These are phyloP conservation scores for Mucor irregularis DNA, from an alignment of 371 early-diverging fungal genomes.

Conservation along the genomic window DNA sequence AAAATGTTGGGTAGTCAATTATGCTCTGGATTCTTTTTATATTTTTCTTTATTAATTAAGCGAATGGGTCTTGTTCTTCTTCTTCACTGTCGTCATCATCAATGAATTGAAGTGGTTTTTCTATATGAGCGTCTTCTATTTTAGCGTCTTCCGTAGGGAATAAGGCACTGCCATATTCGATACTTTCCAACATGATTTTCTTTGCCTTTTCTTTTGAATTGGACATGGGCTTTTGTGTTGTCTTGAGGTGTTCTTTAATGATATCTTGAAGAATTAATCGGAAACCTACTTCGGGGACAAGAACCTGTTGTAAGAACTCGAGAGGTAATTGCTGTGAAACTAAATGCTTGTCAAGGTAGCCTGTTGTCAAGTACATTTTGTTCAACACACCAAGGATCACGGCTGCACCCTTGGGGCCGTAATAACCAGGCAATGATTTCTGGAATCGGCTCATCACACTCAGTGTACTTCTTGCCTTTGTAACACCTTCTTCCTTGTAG, in stretches of 20 bases:
- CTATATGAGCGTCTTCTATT: not conserved
- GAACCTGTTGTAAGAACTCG: slow-evolving; percentile 59
- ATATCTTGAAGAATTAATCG: slow-evolving; percentile 51
- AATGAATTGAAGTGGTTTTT: not conserved
- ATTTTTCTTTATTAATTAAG: too few species aligned
- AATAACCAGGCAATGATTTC: slow-evolving; percentile 56
- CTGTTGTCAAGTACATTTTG: slow-evolving; percentile 29
- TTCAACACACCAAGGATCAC: slow-evolving; percentile 37
- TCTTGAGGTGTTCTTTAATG: not conserved
- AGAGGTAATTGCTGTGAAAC: slow-evolving; percentile 46
- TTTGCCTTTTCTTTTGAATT: slow-evolving; percentile 15
- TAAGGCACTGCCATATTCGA: slow-evolving; percentile 21
- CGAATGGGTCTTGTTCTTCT: too few species aligned
- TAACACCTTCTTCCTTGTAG: slow-evolving; percentile 42
- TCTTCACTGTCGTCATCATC: not conserved
- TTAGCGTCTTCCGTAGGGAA: slow-evolving; percentile 16
- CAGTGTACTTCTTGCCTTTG: slow-evolving; percentile 51
- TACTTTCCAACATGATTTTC: slow-evolving; percentile 24
- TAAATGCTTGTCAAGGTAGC: slow-evolving; percentile 27
- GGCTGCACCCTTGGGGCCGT: slow-evolving; percentile 51
- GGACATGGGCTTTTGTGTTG: not conserved
- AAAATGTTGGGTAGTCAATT: too few species aligned
- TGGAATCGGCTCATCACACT: slow-evolving; percentile 44
- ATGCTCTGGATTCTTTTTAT: too few species aligned
- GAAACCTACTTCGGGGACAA: slow-evolving; percentile 55